Conservation (phyloP, 1,284 basidiomycete species). For the Cryptococcus sp. region DNA sequence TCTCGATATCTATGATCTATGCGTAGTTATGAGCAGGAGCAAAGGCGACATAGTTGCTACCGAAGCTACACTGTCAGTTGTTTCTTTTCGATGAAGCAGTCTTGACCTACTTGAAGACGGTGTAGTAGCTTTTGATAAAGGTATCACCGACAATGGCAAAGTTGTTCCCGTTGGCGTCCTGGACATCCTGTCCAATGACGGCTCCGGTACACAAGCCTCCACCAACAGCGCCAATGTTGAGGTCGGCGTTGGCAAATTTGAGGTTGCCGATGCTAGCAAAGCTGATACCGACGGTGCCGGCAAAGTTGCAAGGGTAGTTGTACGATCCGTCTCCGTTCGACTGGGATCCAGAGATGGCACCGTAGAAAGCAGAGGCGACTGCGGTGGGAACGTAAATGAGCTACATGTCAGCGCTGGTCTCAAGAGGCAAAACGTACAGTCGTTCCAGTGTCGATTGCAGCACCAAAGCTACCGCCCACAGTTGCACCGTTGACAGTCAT, state of each 20-base stretch:
- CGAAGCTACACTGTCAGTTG: too few species aligned
- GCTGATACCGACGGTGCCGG: conserved; percentile 5
- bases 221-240: conserved; percentile 3
- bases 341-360: conserved; percentile 3
- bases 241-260: conserved; percentile 7
- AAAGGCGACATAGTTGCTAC: too few species aligned
- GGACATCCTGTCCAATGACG: conserved; percentile 3
- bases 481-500: conserved; percentile 4
- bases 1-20: too few species aligned
- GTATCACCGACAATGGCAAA: conserved; percentile 7
- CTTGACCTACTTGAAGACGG: conserved; percentile 4
- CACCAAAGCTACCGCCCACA: neutral
- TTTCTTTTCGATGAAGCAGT: too few species aligned
- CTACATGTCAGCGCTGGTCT: neutral
- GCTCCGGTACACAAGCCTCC: conserved; percentile 1
- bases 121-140: conserved; percentile 10
- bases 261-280: conserved; percentile 5
- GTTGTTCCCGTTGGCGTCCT: conserved; percentile 4
- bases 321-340: conserved; percentile 4
- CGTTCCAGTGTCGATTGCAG: conserved; percentile 8
- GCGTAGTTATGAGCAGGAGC: too few species aligned
- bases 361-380: conserved; percentile 6
- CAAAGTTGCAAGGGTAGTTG: conserved; percentile 6
- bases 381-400: conserved; percentile 9
- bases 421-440: conserved; percentile 2